A percentile compares a stretch with the other conserved stretches of the same genome.
Evolutionary conservation across 768 basidiomycete species (phyloP).

Genomic region (Crucibulum laeve): DNA sequence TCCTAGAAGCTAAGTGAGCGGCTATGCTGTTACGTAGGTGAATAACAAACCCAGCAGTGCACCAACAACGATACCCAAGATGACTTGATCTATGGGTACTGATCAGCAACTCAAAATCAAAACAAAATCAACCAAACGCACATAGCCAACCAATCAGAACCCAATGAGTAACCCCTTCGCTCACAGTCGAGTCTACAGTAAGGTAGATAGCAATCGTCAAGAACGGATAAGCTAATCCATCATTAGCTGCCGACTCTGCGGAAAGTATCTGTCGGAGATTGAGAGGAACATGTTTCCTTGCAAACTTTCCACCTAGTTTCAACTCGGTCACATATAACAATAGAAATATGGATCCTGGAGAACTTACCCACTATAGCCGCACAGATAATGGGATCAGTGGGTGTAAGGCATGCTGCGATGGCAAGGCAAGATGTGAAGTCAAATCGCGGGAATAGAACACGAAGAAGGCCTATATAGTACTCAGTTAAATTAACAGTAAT

Average conservation of each 20-base stretch:
- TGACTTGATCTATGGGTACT: constrained; percentile 61
- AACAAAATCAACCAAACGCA: constrained; percentile 25
- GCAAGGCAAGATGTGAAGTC: constrained; percentile 74
- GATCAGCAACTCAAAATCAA: not conserved
- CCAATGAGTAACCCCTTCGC: constrained; percentile 78
- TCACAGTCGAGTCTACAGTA: constrained; percentile 58
- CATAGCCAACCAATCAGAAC: constrained; percentile 81
- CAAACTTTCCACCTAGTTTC: constrained; percentile 61
- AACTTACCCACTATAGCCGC: constrained; percentile 69
- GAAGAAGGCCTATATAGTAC: constrained; percentile 49
- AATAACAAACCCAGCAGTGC: constrained; percentile 1
- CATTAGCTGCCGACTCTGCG: constrained; percentile 93
- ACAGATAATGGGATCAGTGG: constrained; percentile 93
- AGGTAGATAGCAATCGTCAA: constrained; percentile 84
- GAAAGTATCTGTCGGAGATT: constrained; percentile 79
- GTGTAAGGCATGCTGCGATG: constrained; percentile 86
- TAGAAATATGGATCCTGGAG: not conserved
- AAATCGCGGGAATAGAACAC: constrained; percentile 66
- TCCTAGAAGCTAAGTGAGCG: constrained; percentile 34
- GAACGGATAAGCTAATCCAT: constrained; percentile 94
- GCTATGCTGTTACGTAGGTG: not conserved
- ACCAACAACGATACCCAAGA: constrained; percentile 73
- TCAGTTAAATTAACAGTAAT: not conserved
- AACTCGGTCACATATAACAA: not conserved
- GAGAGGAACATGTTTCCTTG: constrained; percentile 61